Conservation (phyloP, 2,329 filamentous ascomycete genomes). For the Epichloe gansuensis region DNA sequence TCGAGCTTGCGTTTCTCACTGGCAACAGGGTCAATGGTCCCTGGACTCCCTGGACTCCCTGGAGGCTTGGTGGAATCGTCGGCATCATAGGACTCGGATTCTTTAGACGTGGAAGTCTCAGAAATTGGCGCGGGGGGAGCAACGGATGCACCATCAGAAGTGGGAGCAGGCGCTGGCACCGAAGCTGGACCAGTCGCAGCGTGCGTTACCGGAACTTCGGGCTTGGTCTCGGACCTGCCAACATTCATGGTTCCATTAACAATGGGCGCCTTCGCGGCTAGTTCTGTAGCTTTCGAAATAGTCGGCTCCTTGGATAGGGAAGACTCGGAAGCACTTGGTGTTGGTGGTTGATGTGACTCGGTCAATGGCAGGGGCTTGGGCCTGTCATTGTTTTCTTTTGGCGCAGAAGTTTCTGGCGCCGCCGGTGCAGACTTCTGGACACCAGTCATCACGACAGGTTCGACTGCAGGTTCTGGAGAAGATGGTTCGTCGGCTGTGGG, state of each 20-base stretch:
- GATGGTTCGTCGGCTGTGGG: constrained; percentile 1
- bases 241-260: neutral
- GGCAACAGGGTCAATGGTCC: constrained; percentile 8
- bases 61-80: constrained; percentile 7
- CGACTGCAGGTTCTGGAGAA: constrained; percentile 14
- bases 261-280: neutral
- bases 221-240: neutral
- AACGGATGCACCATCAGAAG: constrained; percentile 2
- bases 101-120: neutral
- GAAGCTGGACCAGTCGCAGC: constrained; percentile 4
- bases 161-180: constrained; percentile 6
- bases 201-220: constrained; percentile 2
- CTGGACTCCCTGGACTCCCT: constrained; percentile 1
- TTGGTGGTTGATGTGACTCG: constrained; percentile 3
- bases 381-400: constrained; percentile 4
- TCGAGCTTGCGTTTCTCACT: constrained; percentile 30
- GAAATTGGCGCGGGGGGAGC: constrained; percentile 1
- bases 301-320: neutral
- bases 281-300: neutral
- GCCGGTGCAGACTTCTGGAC: constrained; percentile 12
- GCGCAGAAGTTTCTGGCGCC: constrained; percentile 10
- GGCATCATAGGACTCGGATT: neutral
- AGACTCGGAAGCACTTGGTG: neutral
- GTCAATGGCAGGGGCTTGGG: constrained; percentile 4
- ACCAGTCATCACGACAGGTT: constrained; percentile 15